Conservation (phyloP, 1,284 basidiomycete species). For the Sphaerobolus stellatus region DNA sequence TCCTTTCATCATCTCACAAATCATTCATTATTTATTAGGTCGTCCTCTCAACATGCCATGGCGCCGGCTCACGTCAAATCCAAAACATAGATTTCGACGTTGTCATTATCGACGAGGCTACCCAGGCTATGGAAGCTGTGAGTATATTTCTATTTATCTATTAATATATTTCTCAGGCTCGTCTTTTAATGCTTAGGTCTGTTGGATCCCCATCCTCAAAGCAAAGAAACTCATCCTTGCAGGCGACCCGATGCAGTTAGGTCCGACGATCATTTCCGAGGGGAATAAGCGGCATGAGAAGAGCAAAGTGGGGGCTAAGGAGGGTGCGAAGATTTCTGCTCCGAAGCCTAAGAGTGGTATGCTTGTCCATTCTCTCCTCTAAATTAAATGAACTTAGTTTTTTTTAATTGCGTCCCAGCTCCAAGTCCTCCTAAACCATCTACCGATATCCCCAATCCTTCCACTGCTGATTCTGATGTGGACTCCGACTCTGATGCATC, state of each 20-base stretch:
- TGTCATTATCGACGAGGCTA: slow-evolving; percentile 94
- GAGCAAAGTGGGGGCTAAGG: slow-evolving; percentile 10
- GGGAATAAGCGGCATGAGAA: slow-evolving; percentile 20
- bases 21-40: slow-evolving; percentile 47
- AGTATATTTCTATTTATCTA: slow-evolving; percentile 17
- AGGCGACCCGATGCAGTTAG: slow-evolving; percentile 88
- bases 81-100: slow-evolving; percentile 81
- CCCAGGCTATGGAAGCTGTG: slow-evolving; percentile 93
- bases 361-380: too few species aligned
- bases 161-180: slow-evolving; percentile 9
- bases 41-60: slow-evolving; percentile 91
- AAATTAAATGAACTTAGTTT: too few species aligned
- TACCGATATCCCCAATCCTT: neutral
- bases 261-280: slow-evolving; percentile 83
- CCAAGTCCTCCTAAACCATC: slow-evolving; percentile 1
- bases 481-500: slow-evolving; percentile 13
- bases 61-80: slow-evolving; percentile 79
- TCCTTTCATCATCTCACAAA: neutral
- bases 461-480: neutral
- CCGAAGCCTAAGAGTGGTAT: neutral
- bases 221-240: slow-evolving; percentile 86
- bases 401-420: too few species aligned
- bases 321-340: neutral
- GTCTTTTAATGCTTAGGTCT: slow-evolving; percentile 56
- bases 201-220: slow-evolving; percentile 95